Base-by-base conservation (phyloP, 2,329 filamentous ascomycete species). In the Rutstroemia sp. region DNA sequence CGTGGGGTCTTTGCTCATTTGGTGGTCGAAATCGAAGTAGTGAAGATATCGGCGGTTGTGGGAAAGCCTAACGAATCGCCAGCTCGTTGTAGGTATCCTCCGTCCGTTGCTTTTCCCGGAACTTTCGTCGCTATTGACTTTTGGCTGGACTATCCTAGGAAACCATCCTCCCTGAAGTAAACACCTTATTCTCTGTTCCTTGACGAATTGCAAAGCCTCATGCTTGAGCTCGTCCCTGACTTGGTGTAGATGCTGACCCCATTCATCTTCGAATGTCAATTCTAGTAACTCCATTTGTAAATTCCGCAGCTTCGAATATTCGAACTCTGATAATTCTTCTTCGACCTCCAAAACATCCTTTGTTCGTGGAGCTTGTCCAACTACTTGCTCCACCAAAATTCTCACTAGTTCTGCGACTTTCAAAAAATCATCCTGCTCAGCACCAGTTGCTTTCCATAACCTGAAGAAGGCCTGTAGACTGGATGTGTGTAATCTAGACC, bases 211-310 rank as follows among this genome's bases (percentile, higher is more conserved):
- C 54, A 96, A 75, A 10, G 92, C 91, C 71, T 99, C 94, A 66
- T 92, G 85, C 64, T 90, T 88, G 46, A 97, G 79, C 70, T 95
- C 90, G 54, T 96, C 90, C 37, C 91, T 87, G n/a, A 96, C 89
- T 72, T 94, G 90, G 61, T 82, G 82, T 27, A 99, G 78, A 72
- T 97, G 91, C 60, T 88, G 83, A 12, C 92, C 92, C 94, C 94
- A 99, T 49, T 88, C 88, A 69, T 95, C 90, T 70, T 97, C 92
- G 68, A 97, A 97, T 0, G 90, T 89, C 62, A 94, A 77, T 69
- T 95, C 90, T 4, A 97, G 77, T 10, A 96, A 78, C 64, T 95
- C 88, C 91, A 97, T 96, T 72, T 99, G 94, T 54, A 96, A 76
- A 67, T 91, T 85, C 52, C 94, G 83, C 54, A 97, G 77, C 41